phyloP scores from a whole-genome alignment of 768 basidiomycete genomes.

The Rhizopogon roseolus region DNA sequence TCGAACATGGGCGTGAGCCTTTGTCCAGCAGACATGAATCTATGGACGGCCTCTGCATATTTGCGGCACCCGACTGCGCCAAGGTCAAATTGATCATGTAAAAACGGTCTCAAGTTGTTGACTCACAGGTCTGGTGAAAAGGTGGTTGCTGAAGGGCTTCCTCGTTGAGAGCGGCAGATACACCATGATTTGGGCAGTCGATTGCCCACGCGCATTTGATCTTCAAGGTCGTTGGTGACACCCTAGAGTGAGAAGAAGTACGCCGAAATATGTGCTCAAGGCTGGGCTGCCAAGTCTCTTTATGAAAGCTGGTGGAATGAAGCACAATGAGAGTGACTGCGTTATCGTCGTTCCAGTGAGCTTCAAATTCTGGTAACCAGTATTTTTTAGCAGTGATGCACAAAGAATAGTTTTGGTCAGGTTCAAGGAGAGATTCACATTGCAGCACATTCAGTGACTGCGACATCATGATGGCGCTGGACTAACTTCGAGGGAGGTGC shows the following conservation, averaged over 20 bases:
- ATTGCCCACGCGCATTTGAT: slow-evolving; percentile 52
- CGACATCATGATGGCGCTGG: neutral
- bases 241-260: too few relatives aligned
- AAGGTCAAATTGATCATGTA: slow-evolving; percentile 1
- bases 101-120: neutral
- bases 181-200: slow-evolving; percentile 73
- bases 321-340: slow-evolving; percentile 56
- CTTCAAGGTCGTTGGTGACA: slow-evolving; percentile 2
- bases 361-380: slow-evolving; percentile 38
- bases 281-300: slow-evolving; percentile 69
- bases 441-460: slow-evolving; percentile 9
- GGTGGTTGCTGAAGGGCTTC: slow-evolving; percentile 37
- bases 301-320: slow-evolving; percentile 71
- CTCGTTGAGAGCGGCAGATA: slow-evolving; percentile 51
- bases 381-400: slow-evolving; percentile 55
- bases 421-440: slow-evolving; percentile 30
- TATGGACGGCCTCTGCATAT: slow-evolving; percentile 55
- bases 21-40: slow-evolving; percentile 44
- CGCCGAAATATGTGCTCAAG: slow-evolving; percentile 42
- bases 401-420: slow-evolving; percentile 40
- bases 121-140: slow-evolving; percentile 44
- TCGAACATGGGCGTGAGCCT: slow-evolving; percentile 36
- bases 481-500: too few relatives aligned
- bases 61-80: slow-evolving; percentile 56
- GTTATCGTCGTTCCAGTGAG: slow-evolving; percentile 30